Conservation (phyloP, 2,329 filamentous ascomycete genomes). For the Dactylellina drechsleri region DNA sequence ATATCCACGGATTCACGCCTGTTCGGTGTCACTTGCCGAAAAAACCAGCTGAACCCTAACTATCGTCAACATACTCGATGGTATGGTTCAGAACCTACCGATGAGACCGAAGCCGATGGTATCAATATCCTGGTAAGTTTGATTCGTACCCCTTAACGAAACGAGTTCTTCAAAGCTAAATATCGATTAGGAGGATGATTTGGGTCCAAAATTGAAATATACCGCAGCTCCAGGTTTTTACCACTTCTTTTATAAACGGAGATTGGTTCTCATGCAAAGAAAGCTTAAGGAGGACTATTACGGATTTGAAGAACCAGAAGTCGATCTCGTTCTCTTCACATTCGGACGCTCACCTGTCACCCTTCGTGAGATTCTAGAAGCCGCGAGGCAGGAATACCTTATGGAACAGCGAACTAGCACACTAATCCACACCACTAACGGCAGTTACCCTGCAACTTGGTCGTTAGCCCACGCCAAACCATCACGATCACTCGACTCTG, state of each 20-base stretch:
- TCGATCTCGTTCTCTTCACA: slow-evolving; percentile 50
- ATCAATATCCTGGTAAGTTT: slow-evolving; percentile 16
- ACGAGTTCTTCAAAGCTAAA: not conserved
- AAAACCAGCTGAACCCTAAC: slow-evolving; percentile 51
- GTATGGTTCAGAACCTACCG: slow-evolving; percentile 27
- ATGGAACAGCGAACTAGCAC: slow-evolving; percentile 55
- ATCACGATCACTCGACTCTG: slow-evolving; percentile 65
- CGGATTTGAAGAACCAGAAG: slow-evolving; percentile 42
- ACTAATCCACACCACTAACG: slow-evolving; percentile 51
- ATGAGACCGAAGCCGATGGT: slow-evolving; percentile 17
- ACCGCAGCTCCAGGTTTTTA: slow-evolving; percentile 50
- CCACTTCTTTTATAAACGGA: slow-evolving; percentile 55
- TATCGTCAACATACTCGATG: slow-evolving; percentile 32
- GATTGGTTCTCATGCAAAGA: slow-evolving; percentile 54
- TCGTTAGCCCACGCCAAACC: slow-evolving; percentile 53
- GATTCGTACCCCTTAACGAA: not conserved
- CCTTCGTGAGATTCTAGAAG: slow-evolving; percentile 55
- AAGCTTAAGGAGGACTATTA: slow-evolving; percentile 49
- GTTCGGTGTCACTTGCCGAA: slow-evolving; percentile 58
- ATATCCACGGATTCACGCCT: slow-evolving; percentile 58
- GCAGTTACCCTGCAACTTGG: slow-evolving; percentile 54
- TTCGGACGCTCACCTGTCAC: slow-evolving; percentile 56
- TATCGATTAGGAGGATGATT: slow-evolving; percentile 26
- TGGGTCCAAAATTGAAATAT: slow-evolving; percentile 56
- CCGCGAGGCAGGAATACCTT: slow-evolving; percentile 54